These are phyloP conservation scores for Hypoxylon cercidicola DNA, from an alignment of 495 filamentous ascomycete species.

Conservation along the genomic window DNA sequence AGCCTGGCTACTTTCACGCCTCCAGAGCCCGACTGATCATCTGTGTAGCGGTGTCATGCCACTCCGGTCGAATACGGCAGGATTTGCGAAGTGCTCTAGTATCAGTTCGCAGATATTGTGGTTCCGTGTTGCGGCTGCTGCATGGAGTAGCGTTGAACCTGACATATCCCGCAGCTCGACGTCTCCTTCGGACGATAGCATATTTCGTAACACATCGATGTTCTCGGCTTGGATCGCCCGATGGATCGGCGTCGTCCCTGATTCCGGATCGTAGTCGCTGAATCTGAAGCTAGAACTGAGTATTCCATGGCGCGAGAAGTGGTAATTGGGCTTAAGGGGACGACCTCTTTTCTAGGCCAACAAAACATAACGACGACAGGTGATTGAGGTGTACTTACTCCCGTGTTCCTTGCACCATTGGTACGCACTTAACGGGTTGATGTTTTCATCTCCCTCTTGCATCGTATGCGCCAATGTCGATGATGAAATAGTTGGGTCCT, in stretches of 20 bases:
- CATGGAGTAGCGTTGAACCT: slow-evolving; percentile 33
- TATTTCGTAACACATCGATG: slow-evolving; percentile 33
- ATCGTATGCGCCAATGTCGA: slow-evolving; percentile 3
- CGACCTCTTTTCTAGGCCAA: too few species aligned
- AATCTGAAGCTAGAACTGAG: too few species aligned
- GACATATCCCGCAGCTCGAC: slow-evolving; percentile 29
- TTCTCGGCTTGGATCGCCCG: slow-evolving; percentile 32
- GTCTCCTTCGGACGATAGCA: slow-evolving; percentile 25
- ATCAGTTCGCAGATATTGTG: slow-evolving; percentile 52
- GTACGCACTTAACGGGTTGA: slow-evolving; percentile 22
- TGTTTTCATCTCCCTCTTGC: slow-evolving; percentile 1
- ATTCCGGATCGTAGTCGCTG: slow-evolving; percentile 24
- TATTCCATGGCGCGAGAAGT: too few species aligned
- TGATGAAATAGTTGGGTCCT: neutral
- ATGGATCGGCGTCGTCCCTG: slow-evolving; percentile 37
- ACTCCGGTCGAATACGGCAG: slow-evolving; percentile 53
- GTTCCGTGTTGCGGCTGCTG: slow-evolving; percentile 32
- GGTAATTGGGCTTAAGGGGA: too few species aligned
- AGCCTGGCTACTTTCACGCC: slow-evolving; percentile 33
- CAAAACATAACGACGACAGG: too few species aligned
- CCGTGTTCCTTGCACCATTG: slow-evolving; percentile 40
- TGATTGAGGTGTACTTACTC: slow-evolving; percentile 20
- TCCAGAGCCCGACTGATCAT: slow-evolving; percentile 32
- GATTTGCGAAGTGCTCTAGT: slow-evolving; percentile 53
- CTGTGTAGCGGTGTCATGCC: slow-evolving; percentile 46